These are phyloP conservation scores for Pulveroboletus sp. DNA, from an alignment of 768 basidiomycete genomes.

Conservation along the genomic window DNA sequence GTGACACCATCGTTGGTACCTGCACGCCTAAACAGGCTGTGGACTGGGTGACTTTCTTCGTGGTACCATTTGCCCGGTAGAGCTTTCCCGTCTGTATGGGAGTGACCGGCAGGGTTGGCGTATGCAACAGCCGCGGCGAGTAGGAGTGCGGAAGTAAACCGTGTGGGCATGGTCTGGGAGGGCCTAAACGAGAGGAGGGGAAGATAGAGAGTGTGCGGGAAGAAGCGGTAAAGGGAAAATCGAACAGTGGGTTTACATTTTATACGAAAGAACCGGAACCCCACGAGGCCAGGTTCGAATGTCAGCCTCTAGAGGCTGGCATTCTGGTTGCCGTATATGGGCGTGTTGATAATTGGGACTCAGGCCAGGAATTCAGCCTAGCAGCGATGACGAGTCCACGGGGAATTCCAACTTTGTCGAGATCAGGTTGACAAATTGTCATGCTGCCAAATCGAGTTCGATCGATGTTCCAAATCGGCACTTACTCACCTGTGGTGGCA, in stretches of 20 bases:
- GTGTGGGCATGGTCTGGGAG: slow-evolving; percentile 25
- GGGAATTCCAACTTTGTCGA: slow-evolving; percentile 1
- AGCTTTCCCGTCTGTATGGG: slow-evolving; percentile 16
- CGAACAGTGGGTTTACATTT: slow-evolving; percentile 15
- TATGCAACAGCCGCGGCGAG: slow-evolving; percentile 22
- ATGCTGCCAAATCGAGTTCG: slow-evolving; percentile 17
- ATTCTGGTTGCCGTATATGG: slow-evolving; percentile 18
- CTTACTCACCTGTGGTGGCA: neutral
- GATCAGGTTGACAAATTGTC: neutral
- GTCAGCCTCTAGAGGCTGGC: slow-evolving; percentile 16
- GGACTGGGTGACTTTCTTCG: slow-evolving; percentile 51
- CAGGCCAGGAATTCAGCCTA: slow-evolving; percentile 10
- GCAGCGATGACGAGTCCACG: neutral
- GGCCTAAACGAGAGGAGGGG: slow-evolving; percentile 41
- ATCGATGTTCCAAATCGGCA: slow-evolving; percentile 15
- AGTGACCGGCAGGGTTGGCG: slow-evolving; percentile 18
- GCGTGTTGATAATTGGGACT: slow-evolving; percentile 5
- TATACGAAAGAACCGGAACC: slow-evolving; percentile 20
- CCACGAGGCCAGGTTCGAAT: slow-evolving; percentile 23
- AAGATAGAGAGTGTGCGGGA: slow-evolving; percentile 16
- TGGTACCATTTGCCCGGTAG: slow-evolving; percentile 57
- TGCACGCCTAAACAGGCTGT: slow-evolving; percentile 59
- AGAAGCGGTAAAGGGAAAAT: slow-evolving; percentile 7
- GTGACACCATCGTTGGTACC: slow-evolving; percentile 39
- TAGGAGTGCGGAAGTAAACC: slow-evolving; percentile 23